Conservation (phyloP, 78 protist genomes). For the Diacronema lutheri region DNA sequence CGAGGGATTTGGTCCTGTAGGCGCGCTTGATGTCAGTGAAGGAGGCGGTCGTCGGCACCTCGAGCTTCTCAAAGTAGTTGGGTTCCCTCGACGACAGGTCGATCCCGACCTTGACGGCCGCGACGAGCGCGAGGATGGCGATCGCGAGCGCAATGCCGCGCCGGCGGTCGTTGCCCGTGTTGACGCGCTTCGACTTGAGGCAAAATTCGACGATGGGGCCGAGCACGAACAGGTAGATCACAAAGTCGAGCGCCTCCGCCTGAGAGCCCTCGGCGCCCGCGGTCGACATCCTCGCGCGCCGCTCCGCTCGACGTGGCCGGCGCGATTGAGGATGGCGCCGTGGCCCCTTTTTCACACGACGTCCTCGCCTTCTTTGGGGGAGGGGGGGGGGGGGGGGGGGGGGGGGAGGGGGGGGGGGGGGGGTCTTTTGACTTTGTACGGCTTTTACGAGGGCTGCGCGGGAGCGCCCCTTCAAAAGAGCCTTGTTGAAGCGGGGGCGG, state of each 20-base stretch:
- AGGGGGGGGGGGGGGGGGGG: too few species aligned
- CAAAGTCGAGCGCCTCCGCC: background rate
- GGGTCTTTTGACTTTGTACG: too few species aligned
- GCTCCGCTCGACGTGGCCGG: too few species aligned
- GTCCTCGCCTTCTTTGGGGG: too few species aligned
- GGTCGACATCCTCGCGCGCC: too few species aligned
- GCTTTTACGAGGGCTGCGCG: too few species aligned
- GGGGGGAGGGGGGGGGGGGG: too few species aligned
- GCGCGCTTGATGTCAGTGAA: background rate
- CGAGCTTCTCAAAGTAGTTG: background rate
- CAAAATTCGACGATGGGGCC: constrained; percentile 11
- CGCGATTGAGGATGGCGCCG: too few species aligned
- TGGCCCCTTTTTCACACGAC: too few species aligned
- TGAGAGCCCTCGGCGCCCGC: background rate
- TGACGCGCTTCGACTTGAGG: background rate
- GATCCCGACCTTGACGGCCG: background rate
- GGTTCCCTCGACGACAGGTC: background rate
- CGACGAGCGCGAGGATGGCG: background rate
- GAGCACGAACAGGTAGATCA: constrained; percentile 7
- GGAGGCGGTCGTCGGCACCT: background rate
- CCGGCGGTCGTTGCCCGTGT: background rate
- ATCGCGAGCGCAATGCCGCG: background rate
- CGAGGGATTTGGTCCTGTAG: background rate
- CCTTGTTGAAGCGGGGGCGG: too few species aligned
- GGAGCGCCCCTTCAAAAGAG: too few species aligned